phyloP scores from a whole-genome alignment of 2,329 filamentous ascomycete genomes.

The Clonostachys sp. region DNA sequence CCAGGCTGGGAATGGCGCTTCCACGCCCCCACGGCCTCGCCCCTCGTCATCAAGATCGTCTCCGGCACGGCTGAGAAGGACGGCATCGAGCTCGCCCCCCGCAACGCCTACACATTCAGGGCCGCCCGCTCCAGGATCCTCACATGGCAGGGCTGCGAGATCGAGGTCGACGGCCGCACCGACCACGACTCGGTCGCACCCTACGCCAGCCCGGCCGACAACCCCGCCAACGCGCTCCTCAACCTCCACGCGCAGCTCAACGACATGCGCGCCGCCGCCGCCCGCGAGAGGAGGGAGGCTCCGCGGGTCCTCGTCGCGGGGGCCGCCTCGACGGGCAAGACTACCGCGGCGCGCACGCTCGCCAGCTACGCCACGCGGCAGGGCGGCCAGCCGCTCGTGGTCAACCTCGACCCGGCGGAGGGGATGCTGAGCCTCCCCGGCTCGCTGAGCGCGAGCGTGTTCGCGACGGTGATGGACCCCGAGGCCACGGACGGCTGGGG shows the following conservation, averaged over 20 bases:
- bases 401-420: slow-evolving; percentile 82
- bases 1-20: slow-evolving; percentile 76
- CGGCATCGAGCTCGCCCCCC: slow-evolving; percentile 84
- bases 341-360: slow-evolving; percentile 71
- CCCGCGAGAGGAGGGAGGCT: slow-evolving; percentile 44
- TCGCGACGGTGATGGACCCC: slow-evolving; percentile 82
- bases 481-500: slow-evolving; percentile 80
- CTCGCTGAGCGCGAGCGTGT: slow-evolving; percentile 79
- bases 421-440: slow-evolving; percentile 75
- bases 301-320: slow-evolving; percentile 85
- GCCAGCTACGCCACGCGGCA: slow-evolving; percentile 74
- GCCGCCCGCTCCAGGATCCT: slow-evolving; percentile 84
- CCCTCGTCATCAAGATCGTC: slow-evolving; percentile 55
- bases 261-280: slow-evolving; percentile 60
- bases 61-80: slow-evolving; percentile 88
- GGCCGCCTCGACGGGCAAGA: slow-evolving; percentile 76
- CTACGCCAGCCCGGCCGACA: slow-evolving; percentile 67
- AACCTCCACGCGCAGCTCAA: slow-evolving; percentile 89
- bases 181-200: slow-evolving; percentile 54
- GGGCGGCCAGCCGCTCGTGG: slow-evolving; percentile 71
- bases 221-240: slow-evolving; percentile 72
- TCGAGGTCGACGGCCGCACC: slow-evolving; percentile 68
- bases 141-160: slow-evolving; percentile 84
- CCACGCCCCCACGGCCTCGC: slow-evolving; percentile 52
- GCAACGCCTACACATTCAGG: slow-evolving; percentile 74